phyloP scores from a whole-genome alignment of 148 eudicot genomes.

The Nyssa sinensis region DNA sequence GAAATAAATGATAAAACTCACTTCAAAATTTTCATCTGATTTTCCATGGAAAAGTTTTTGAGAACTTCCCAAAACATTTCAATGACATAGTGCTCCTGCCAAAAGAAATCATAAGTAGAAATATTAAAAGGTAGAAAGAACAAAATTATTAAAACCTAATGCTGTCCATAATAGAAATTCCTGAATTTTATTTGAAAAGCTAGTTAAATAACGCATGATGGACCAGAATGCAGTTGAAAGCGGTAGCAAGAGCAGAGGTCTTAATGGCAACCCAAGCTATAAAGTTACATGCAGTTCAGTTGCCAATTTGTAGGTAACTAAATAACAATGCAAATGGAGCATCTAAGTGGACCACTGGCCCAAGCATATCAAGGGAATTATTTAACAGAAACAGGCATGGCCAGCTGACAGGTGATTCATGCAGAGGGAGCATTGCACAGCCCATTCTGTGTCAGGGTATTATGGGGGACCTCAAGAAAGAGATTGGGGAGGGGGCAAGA shows the following conservation, averaged over 20 bases:
- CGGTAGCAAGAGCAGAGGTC: not conserved
- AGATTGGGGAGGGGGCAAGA: too few species aligned
- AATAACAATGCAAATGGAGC: too few species aligned
- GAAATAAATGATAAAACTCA: conserved; percentile 32
- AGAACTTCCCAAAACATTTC: conserved; percentile 92
- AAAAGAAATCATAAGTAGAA: conserved; percentile 13
- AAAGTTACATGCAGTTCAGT: not conserved
- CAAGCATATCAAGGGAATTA: too few species aligned
- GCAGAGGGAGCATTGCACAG: not conserved
- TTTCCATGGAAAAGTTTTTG: conserved; percentile 69
- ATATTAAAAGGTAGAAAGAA: not conserved
- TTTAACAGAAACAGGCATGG: not conserved
- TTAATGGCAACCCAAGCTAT: not conserved
- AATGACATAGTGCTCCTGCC: conserved; percentile 93
- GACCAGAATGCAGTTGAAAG: not conserved
- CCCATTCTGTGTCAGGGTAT: too few species aligned
- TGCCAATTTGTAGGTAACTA: not conserved
- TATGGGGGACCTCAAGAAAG: too few species aligned
- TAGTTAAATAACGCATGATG: not conserved
- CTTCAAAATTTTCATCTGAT: conserved; percentile 90
- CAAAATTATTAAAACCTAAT: not conserved
- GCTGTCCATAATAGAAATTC: not conserved
- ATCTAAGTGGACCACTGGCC: not conserved
- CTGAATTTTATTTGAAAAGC: not conserved
- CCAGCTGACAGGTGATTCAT: not conserved